Conservation (phyloP, 768 basidiomycete species). For the Lactarius trivialis region DNA sequence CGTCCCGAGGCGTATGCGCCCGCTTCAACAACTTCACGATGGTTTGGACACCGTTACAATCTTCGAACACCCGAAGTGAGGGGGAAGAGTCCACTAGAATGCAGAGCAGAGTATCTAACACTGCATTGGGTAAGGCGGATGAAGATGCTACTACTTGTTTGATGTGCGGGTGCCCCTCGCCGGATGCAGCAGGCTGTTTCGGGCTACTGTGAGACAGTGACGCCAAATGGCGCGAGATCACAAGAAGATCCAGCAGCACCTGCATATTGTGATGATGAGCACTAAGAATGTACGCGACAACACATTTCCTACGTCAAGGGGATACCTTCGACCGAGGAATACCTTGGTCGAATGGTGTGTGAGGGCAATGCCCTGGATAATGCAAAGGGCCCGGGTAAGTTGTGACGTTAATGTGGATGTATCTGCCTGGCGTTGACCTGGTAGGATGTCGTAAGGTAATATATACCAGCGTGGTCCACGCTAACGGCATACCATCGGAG, state of each 20-base stretch:
- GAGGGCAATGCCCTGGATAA: slow-evolving; percentile 72
- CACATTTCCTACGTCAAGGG: slow-evolving; percentile 52
- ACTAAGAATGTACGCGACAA: not conserved
- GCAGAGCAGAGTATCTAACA: slow-evolving; percentile 81
- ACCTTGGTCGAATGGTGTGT: slow-evolving; percentile 62
- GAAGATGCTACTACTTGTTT: slow-evolving; percentile 1
- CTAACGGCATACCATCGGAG: slow-evolving; percentile 35
- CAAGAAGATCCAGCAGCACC: slow-evolving; percentile 67
- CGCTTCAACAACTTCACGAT: slow-evolving; percentile 87
- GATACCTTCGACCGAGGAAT: slow-evolving; percentile 59
- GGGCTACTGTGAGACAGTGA: slow-evolving; percentile 17
- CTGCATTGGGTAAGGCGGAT: slow-evolving; percentile 37
- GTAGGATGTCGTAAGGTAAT: not conserved
- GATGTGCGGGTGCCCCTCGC: slow-evolving; percentile 22
- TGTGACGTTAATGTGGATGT: slow-evolving; percentile 44
- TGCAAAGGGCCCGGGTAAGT: slow-evolving; percentile 50
- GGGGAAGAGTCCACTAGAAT: slow-evolving; percentile 80
- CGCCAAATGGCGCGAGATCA: slow-evolving; percentile 57
- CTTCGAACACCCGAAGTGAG: slow-evolving; percentile 75
- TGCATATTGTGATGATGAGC: slow-evolving; percentile 28
- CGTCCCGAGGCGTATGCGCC: slow-evolving; percentile 78
- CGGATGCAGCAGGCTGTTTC: slow-evolving; percentile 27
- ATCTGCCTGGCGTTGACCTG: slow-evolving; percentile 39
- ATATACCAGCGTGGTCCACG: slow-evolving; percentile 5
- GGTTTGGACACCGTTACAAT: slow-evolving; percentile 65